phyloP scores from a whole-genome alignment of 2,329 filamentous ascomycete species.

The Phyllosticta citriasiana region DNA sequence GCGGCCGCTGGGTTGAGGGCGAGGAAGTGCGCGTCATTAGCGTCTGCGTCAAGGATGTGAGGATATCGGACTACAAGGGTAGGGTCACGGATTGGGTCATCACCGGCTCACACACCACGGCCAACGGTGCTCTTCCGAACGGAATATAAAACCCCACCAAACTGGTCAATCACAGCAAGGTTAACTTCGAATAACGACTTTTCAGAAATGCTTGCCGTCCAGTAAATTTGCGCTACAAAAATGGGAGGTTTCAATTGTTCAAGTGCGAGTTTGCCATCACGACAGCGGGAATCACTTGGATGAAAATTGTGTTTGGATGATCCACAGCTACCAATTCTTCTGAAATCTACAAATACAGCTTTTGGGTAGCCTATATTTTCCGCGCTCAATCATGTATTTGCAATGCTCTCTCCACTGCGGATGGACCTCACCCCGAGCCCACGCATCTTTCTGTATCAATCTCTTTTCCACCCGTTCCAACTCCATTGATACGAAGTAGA shows the following conservation, averaged over 20 bases:
- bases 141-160: background rate
- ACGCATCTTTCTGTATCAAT: too few relatives aligned
- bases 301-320: background rate
- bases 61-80: constrained; percentile 95
- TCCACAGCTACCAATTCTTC: too few relatives aligned
- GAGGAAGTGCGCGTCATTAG: constrained; percentile 81
- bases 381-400: too few relatives aligned
- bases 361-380: too few relatives aligned
- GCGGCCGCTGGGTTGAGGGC: constrained; percentile 63
- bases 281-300: background rate
- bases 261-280: background rate
- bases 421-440: too few relatives aligned
- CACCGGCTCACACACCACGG: constrained; percentile 8
- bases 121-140: background rate
- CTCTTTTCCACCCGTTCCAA: too few relatives aligned
- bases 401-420: too few relatives aligned
- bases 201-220: background rate
- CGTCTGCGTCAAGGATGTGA: constrained; percentile 72
- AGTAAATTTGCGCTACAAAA: background rate
- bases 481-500: too few relatives aligned
- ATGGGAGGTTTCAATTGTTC: background rate
- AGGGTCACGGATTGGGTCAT: constrained; percentile 67
- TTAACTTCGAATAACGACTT: background rate
- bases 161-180: background rate
- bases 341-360: background rate